These are phyloP conservation scores for Kodamaea arcana DNA, from an alignment of 1,139 yeast genomes.

Conservation along the genomic window DNA sequence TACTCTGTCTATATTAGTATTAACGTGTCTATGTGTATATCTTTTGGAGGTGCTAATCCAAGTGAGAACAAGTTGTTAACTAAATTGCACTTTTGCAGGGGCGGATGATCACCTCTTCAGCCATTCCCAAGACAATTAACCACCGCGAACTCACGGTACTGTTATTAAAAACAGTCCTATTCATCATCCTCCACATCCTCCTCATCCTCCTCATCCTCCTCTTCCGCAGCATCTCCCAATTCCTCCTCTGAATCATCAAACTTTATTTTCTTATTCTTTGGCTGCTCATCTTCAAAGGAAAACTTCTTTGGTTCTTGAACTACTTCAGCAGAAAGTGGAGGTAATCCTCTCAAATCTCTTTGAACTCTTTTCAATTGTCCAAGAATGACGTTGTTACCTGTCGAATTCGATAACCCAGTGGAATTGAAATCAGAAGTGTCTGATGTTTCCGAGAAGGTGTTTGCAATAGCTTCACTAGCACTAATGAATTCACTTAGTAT, in stretches of 20 bases:
- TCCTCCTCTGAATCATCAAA: constrained; percentile 6
- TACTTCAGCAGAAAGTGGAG: constrained; percentile 46
- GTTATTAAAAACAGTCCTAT: no score
- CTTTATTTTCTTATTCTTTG: constrained; percentile 14
- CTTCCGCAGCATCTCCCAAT: constrained; percentile 4
- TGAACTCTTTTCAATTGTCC: constrained; percentile 66
- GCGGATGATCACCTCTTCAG: no score
- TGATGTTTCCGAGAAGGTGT: constrained; percentile 7
- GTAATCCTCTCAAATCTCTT: constrained; percentile 70
- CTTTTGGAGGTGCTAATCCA: no score
- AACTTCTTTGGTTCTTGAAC: constrained; percentile 17
- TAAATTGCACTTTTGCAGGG: no score
- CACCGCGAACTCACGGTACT: no score
- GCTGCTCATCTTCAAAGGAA: constrained; percentile 18
- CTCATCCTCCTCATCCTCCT: constrained; percentile 10
- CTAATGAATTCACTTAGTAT: constrained; percentile 45
- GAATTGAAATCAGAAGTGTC: constrained; percentile 8
- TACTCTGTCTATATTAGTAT: no score
- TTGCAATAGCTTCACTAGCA: constrained; percentile 21
- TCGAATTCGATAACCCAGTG: constrained; percentile 20
- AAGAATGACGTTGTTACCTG: constrained; percentile 32
- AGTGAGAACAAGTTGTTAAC: no score
- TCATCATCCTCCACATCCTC: constrained; percentile 15
- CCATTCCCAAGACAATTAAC: no score
- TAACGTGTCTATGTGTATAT: no score